Percentiles rank a stretch among this genome's conserved stretches.
phyloP scores from a whole-genome alignment of 306 rosid genomes.

The Acmispon strigosus region DNA sequence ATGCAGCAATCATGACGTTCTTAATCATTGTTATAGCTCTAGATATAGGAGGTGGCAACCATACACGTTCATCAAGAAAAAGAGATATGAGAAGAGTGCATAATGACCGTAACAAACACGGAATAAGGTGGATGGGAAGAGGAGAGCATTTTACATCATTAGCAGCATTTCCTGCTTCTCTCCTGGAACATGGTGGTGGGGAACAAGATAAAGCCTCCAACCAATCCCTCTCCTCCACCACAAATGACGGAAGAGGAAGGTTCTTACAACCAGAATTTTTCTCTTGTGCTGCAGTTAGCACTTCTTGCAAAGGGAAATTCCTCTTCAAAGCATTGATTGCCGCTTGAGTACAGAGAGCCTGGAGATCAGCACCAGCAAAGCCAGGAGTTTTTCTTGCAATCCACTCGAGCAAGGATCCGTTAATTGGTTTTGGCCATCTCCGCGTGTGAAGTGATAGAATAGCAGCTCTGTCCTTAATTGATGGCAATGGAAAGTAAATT shows the following conservation, averaged over 20 bases:
- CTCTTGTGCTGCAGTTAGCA: slow-evolving; percentile 62
- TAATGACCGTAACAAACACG: slow-evolving; percentile 70
- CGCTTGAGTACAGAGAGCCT: slow-evolving; percentile 98
- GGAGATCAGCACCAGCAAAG: slow-evolving; percentile 98
- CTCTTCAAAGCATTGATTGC: slow-evolving; percentile 86
- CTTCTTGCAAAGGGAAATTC: slow-evolving; percentile 84
- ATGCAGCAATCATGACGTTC: slow-evolving; percentile 54
- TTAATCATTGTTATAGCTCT: slow-evolving; percentile 60
- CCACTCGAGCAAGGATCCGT: slow-evolving; percentile 78
- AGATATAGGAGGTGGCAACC: slow-evolving; percentile 60
- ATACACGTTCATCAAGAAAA: slow-evolving; percentile 64
- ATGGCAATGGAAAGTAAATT: slow-evolving; percentile 93
- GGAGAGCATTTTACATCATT: slow-evolving; percentile 73
- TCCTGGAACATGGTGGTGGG: slow-evolving; percentile 84
- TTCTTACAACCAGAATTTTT: slow-evolving; percentile 40
- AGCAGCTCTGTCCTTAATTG: slow-evolving; percentile 84
- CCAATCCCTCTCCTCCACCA: slow-evolving; percentile 98
- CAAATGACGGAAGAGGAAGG: slow-evolving; percentile 70
- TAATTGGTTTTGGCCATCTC: slow-evolving; percentile 83
- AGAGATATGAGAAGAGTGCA: slow-evolving; percentile 76
- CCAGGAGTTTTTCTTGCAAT: slow-evolving; percentile 80
- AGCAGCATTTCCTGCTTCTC: slow-evolving; percentile 97
- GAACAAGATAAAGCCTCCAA: slow-evolving; percentile 69
- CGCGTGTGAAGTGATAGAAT: slow-evolving; percentile 95
- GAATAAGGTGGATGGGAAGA: slow-evolving; percentile 76